Evolutionary conservation across 768 basidiomycete species (phyloP).

Genomic region (Rhizopogon sp.): DNA sequence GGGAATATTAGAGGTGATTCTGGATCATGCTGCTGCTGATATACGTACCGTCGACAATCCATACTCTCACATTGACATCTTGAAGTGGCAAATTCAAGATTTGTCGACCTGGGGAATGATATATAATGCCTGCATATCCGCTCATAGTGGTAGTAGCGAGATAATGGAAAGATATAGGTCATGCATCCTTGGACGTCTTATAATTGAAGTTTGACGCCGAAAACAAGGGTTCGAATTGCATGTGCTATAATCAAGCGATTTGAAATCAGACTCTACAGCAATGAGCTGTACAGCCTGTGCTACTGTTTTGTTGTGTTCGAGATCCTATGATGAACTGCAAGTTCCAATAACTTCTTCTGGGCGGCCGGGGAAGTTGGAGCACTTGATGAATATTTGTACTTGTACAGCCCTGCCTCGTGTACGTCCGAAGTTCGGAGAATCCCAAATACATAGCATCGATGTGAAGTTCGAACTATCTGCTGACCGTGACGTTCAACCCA

Average conservation of each 20-base stretch:
- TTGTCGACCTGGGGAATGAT: conserved; percentile 20
- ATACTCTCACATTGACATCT: conserved; percentile 33
- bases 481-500: too few relatives aligned
- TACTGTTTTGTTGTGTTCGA: neutral
- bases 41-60: conserved; percentile 39
- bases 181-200: neutral
- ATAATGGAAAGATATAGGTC: neutral
- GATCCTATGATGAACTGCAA: neutral
- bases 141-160: neutral
- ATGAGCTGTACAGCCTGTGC: neutral
- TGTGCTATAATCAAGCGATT: neutral
- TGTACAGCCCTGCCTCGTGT: neutral
- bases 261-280: neutral
- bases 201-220: conserved; percentile 1
- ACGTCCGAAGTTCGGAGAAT: neutral
- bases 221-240: neutral
- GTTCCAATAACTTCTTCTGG: too few relatives aligned
- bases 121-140: conserved; percentile 23
- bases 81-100: conserved; percentile 35
- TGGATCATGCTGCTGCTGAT: neutral
- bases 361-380: neutral
- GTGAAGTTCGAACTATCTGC: too few relatives aligned
- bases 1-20: neutral
- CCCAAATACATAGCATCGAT: neutral
- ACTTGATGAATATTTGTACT: neutral